These are phyloP conservation scores for Cryptococcus amylolentus DNA, from an alignment of 1,284 basidiomycete species.

Conservation along the genomic window DNA sequence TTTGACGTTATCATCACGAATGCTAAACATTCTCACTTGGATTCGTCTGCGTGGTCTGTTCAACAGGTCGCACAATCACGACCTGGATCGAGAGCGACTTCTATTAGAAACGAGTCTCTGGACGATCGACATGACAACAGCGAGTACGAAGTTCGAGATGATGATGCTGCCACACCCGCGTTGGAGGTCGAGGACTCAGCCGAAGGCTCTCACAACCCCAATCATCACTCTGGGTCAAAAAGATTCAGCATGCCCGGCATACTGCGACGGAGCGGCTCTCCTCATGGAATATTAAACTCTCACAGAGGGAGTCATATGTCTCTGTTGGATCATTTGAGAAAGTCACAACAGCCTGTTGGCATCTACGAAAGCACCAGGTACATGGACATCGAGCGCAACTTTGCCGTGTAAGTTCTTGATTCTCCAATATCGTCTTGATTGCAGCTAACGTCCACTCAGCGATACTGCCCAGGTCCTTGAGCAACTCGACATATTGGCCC, in stretches of 20 bases:
- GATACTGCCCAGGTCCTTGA: slow-evolving; percentile 56
- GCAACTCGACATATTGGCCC: slow-evolving; percentile 57
- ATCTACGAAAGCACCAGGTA: slow-evolving; percentile 76
- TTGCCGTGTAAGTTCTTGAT: slow-evolving; percentile 24
- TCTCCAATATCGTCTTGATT: not conserved
- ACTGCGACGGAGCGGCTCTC: slow-evolving; percentile 17
- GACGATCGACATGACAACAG: slow-evolving; percentile 7
- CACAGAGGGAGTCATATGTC: slow-evolving; percentile 35
- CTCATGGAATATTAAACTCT: slow-evolving; percentile 12
- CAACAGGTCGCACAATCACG: slow-evolving; percentile 21
- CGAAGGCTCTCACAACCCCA: slow-evolving; percentile 6
- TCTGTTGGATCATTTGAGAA: slow-evolving; percentile 40
- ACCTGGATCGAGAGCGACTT: slow-evolving; percentile 24
- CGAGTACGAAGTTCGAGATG: slow-evolving; percentile 3
- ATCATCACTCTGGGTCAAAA: slow-evolving; percentile 7
- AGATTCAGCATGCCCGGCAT: slow-evolving; percentile 13
- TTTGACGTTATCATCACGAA: slow-evolving; percentile 47
- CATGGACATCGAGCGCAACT: slow-evolving; percentile 66
- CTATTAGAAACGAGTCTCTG: slow-evolving; percentile 18
- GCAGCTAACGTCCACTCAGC: slow-evolving; percentile 12
- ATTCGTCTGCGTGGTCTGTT: slow-evolving; percentile 41
- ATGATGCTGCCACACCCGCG: slow-evolving; percentile 11
- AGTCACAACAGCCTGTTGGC: slow-evolving; percentile 62
- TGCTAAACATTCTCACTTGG: slow-evolving; percentile 41
- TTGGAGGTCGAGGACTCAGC: slow-evolving; percentile 4